Conservation (phyloP, 2,329 filamentous ascomycete genomes). For the Penicillium sp. region DNA sequence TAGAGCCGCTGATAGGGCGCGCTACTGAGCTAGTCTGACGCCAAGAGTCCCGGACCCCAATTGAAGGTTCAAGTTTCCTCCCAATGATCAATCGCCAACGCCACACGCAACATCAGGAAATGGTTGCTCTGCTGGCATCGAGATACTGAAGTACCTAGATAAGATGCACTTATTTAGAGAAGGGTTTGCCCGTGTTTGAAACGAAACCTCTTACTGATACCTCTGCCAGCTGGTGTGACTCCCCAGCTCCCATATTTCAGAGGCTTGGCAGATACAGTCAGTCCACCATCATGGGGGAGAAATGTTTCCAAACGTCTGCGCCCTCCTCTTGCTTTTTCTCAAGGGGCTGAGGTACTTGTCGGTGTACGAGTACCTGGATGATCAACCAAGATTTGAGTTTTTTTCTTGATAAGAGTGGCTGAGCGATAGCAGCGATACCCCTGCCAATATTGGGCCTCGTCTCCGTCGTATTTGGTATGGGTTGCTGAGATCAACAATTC, state of each 20-base stretch:
- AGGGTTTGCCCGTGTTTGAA: background rate
- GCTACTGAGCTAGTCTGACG: conserved; percentile 1
- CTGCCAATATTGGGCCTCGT: background rate
- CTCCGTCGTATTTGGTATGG: background rate
- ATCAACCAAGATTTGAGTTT: too few species aligned
- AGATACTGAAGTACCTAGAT: too few species aligned
- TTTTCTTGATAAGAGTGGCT: background rate
- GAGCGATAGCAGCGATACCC: background rate
- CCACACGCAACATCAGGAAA: background rate
- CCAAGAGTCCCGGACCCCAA: background rate
- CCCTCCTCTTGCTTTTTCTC: too few species aligned
- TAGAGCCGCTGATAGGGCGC: conserved; percentile 14
- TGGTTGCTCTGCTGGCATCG: background rate
- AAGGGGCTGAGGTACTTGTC: too few species aligned
- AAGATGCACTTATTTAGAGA: background rate
- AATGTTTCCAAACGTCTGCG: too few species aligned
- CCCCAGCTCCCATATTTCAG: too few species aligned
- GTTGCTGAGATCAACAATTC: background rate
- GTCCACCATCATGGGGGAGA: too few species aligned
- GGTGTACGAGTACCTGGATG: background rate
- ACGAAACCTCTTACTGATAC: too few species aligned
- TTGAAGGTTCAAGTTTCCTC: background rate
- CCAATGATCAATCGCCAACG: background rate
- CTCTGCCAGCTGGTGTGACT: too few species aligned
- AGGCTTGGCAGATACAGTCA: too few species aligned